A percentile compares a stretch with the other conserved stretches of the same genome.
These are phyloP conservation scores for Apiospora phragmitis DNA, from an alignment of 2,329 filamentous ascomycete species.

Conservation along the genomic window DNA sequence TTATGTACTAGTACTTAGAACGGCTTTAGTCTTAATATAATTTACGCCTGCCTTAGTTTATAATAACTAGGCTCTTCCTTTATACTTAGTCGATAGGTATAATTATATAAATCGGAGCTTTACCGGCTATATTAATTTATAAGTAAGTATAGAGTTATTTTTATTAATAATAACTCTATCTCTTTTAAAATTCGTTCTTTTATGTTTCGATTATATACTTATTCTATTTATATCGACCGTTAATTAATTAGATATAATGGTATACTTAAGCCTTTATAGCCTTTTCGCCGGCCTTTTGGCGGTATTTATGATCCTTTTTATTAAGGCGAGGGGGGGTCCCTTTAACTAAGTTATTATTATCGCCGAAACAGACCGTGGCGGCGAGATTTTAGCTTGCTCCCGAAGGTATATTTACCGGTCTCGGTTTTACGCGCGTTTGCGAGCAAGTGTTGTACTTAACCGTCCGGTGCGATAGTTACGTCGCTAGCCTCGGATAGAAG, in stretches of 20 bases:
- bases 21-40: no score
- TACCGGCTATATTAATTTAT: not conserved
- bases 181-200: not conserved
- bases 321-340: not conserved
- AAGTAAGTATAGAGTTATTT: no score
- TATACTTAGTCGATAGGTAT: no score
- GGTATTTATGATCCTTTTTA: not conserved
- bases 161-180: not conserved
- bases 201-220: not conserved
- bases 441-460: not conserved
- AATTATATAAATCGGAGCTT: not conserved
- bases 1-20: no score
- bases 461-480: not conserved
- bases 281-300: not conserved
- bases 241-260: not conserved
- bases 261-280: not conserved
- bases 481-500: not conserved
- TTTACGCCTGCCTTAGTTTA: no score
- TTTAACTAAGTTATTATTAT: not conserved
- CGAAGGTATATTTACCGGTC: not conserved
- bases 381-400: not conserved
- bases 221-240: not conserved
- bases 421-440: not conserved
- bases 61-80: no score
- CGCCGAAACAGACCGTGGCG: not conserved